Base-by-base conservation (phyloP, 2,329 filamentous ascomycete genomes). In the Xylaria sp. region DNA sequence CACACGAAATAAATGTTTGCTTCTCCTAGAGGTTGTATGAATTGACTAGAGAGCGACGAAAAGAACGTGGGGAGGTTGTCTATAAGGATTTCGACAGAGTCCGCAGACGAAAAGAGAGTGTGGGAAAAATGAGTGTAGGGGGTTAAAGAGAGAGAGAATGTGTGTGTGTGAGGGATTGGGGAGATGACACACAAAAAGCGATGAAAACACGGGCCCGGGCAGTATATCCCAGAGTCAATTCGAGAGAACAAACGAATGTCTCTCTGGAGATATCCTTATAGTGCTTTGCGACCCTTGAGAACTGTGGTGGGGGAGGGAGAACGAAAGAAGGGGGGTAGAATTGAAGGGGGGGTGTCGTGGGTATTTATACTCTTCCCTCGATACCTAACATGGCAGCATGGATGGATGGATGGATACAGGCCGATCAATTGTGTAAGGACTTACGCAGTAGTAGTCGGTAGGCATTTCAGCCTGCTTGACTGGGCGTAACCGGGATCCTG, bases 201-300 rank as follows among this genome's bases (percentile, higher is more conserved):
- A 84, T 83, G 52, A 55, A 83, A 83, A 83, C 83, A 78, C 75
- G 83, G 85, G 86, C 83, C 84, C 86, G 85, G 86, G 86, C 82
- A 70, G 76, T 73, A 68, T 79, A 77, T 79, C 72, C 75, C 76
- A 78, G 77, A 80, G 65, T 73, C 73, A 65, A 77, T 76, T 77
- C 77, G 76, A 74, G 72, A 72, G 65, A 70, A 69, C 73, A 74
- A 84, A 81, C 83, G 82, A 85, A 82, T 82, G 82, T 82, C 81
- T 82, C 81, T 78, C 80, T 80, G 83, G 83, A 84, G 84, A 85
- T 82, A 84, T 79, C 82, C 84, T 83, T 82, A 77, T 80, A 78
- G 80, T 81, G 81, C 81, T 89, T 89, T 88, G 87, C 87, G 86
- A 85, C 87, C 87, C 86, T 72, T 82, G 81, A 81, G 80, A 81